phyloP scores from a whole-genome alignment of 2,329 filamentous ascomycete genomes.

The Plenodomus biglobosus region DNA sequence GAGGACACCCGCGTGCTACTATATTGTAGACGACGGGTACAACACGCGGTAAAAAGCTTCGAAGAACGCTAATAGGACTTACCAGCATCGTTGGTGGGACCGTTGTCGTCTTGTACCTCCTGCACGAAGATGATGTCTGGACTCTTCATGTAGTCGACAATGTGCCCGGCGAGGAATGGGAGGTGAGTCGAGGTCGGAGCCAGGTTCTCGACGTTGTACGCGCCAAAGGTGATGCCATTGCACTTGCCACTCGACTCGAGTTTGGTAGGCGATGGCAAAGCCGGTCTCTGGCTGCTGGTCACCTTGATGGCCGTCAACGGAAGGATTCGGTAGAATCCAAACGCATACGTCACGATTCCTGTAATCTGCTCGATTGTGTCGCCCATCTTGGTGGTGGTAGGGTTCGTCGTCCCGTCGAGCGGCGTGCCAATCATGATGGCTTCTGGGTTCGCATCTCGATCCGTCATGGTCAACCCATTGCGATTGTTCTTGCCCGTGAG shows the following conservation, averaged over 20 bases:
- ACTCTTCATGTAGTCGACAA: conserved; percentile 63
- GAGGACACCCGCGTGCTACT: neutral
- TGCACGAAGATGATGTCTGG: conserved; percentile 70
- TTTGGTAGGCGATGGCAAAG: conserved; percentile 54
- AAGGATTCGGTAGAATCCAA: conserved; percentile 69
- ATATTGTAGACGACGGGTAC: neutral
- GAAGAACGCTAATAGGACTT: conserved; percentile 20
- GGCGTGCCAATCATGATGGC: conserved; percentile 66
- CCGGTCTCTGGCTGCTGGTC: conserved; percentile 48
- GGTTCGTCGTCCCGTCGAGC: conserved; percentile 65
- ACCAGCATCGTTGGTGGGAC: conserved; percentile 61
- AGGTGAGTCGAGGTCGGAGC: conserved; percentile 59
- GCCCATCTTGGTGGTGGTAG: conserved; percentile 62
- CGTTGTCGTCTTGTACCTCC: conserved; percentile 69
- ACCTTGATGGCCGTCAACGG: conserved; percentile 61
- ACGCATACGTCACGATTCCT: conserved; percentile 66
- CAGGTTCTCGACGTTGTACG: conserved; percentile 73
- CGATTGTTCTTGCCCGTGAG: conserved; percentile 64
- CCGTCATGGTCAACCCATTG: conserved; percentile 65
- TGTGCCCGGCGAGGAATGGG: conserved; percentile 62
- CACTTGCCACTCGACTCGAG: conserved; percentile 61
- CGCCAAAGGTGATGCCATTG: conserved; percentile 62
- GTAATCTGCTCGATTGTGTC: conserved; percentile 67
- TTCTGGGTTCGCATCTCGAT: conserved; percentile 67
- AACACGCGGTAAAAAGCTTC: conserved; percentile 3